Evolutionary conservation across 805 yeast species (phyloP).

Genomic region (Saccharomyces eubayanus): DNA sequence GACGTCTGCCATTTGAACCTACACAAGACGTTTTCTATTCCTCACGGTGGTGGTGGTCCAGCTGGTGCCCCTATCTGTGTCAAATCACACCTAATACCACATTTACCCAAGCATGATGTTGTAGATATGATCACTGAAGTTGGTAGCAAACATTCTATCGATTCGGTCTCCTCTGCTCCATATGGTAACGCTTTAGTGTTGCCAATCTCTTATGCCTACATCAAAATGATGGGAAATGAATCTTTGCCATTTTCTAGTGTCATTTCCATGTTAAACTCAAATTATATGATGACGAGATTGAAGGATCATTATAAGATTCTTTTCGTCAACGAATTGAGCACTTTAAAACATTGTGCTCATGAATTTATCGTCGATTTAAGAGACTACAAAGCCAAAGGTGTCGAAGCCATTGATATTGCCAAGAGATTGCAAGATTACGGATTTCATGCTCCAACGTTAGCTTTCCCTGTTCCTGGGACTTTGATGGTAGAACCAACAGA

Average conservation of each 20-base stretch:
- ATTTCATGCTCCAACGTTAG: conserved; percentile 97
- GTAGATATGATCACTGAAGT: conserved; percentile 41
- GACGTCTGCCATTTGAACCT: conserved; percentile 96
- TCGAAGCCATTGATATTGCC: conserved; percentile 94
- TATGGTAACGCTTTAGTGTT: conserved; percentile 91
- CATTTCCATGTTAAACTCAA: conserved; percentile 89
- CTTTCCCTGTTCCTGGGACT: conserved; percentile 97
- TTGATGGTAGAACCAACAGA: conserved; percentile 98
- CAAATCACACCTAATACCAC: conserved; percentile 66
- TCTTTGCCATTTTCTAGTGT: conserved; percentile 83
- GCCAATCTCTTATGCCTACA: conserved; percentile 90
- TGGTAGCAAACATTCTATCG: conserved; percentile 42
- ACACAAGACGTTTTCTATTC: conserved; percentile 95
- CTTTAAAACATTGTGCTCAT: conserved; percentile 80
- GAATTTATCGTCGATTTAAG: conserved; percentile 91
- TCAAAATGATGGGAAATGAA: conserved; percentile 83
- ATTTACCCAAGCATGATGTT: conserved; percentile 71
- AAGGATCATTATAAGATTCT: conserved; percentile 64
- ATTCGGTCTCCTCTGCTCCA: conserved; percentile 86
- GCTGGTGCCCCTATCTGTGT: conserved; percentile 99
- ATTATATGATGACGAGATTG: conserved; percentile 82
- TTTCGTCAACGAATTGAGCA: conserved; percentile 42
- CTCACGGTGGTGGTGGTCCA: conserved; percentile 99
- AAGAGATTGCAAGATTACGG: conserved; percentile 97
- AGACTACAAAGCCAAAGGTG: conserved; percentile 65